Evolutionary conservation across 805 yeast genomes (phyloP), one percentile per base, ranked within the genome.

Genomic region (Isabelozyma pseudorhagii): DNA sequence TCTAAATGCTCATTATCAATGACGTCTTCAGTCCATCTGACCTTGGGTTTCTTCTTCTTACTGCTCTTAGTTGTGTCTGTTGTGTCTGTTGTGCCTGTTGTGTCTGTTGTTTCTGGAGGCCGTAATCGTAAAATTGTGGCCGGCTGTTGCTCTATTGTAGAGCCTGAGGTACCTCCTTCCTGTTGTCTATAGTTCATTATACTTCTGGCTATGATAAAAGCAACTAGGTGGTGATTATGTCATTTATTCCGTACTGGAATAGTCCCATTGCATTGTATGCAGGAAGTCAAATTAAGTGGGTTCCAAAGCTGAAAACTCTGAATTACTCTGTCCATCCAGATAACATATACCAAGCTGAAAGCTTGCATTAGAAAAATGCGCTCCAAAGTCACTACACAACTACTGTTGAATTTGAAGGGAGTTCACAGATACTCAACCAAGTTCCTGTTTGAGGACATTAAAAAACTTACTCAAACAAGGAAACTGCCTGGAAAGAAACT

Each of bases 1-100:
- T 86, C 80, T 87, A 94, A 75, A 62, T 87, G 69, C 68, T 93
- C 99, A 64, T 93, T 93, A 65, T 93, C 98, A 4, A 94, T 77
- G 3, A 89, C 92, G 43, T 85, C 96, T 38, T 86, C 88, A 7
- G 84, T 76, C 97, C 97, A 93, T 46, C 83, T 76, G 0, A 93
- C 97, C 40, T 80, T 75, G 10, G 83, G 76, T 46, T 77, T 69
- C 62, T 55, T 58, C 40, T 50, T 39, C 38, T 48, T 42, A 42
- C 7, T 8, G 14, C 18, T 41, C 28, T 41, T 41, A 8, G 31
- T 27, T 38, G 17, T 8, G 4, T 14, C 21, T 38, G 40, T 38
- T 8, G 21, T 11, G 2, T 14, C 21, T 14, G 10, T n/a, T n/a
- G n/a, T n/a, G n/a, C n/a, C n/a, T n/a, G 31, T 27, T 38, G 17